Conservation (phyloP, 352 stramenopile genomes). For the Peronospora belbahrii region DNA sequence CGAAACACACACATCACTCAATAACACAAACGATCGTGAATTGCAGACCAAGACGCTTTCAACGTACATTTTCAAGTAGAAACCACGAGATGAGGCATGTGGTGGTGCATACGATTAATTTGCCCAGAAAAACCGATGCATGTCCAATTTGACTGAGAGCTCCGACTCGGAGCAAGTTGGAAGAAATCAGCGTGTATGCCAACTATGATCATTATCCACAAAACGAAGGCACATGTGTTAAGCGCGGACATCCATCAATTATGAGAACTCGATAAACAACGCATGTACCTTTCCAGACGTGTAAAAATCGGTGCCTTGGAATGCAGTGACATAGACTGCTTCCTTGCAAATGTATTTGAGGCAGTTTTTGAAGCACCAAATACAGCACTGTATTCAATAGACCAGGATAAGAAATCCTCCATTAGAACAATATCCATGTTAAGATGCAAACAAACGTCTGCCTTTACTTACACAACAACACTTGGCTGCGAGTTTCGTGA, state of each 20-base stretch:
- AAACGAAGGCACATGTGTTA: background rate
- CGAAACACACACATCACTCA: background rate
- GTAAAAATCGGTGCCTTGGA: constrained; percentile 74
- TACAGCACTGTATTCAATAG: constrained; percentile 52
- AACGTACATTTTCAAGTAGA: constrained; percentile 53
- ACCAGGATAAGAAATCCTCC: constrained; percentile 4
- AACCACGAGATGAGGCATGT: constrained; percentile 67
- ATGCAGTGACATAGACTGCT: constrained; percentile 69
- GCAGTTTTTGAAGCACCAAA: constrained; percentile 78
- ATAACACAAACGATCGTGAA: constrained; percentile 1
- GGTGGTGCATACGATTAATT: constrained; percentile 66
- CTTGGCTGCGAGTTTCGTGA: constrained; percentile 48
- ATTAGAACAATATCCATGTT: background rate
- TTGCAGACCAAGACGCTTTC: background rate
- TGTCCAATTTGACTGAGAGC: constrained; percentile 60
- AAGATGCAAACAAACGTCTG: background rate
- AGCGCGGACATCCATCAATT: background rate
- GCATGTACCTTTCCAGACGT: constrained; percentile 54
- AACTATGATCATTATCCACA: constrained; percentile 22
- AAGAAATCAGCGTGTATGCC: constrained; percentile 60
- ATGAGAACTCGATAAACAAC: too few relatives aligned
- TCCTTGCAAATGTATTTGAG: constrained; percentile 84
- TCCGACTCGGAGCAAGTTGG: constrained; percentile 57
- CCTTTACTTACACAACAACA: constrained; percentile 64
- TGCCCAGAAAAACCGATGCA: constrained; percentile 62